phyloP scores from a whole-genome alignment of 2,329 filamentous ascomycete genomes.

The Ophiostoma ips region DNA sequence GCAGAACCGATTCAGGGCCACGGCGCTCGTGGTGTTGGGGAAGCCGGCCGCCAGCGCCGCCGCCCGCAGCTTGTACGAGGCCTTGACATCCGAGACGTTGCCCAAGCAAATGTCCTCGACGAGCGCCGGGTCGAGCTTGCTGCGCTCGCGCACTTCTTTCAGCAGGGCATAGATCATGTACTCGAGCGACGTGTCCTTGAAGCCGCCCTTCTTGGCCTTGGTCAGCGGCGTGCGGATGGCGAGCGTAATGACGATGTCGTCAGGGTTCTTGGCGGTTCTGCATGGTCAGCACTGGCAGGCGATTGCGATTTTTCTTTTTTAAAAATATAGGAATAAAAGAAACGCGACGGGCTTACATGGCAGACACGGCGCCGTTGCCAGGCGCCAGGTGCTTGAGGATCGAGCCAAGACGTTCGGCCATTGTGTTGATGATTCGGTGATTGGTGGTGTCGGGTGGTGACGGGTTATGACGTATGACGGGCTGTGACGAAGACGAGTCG shows the following conservation, averaged over 20 bases:
- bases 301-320: too few species aligned
- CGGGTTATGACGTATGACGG: too few species aligned
- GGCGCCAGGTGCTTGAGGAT: slow-evolving; percentile 79
- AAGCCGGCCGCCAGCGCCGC: slow-evolving; percentile 84
- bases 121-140: slow-evolving; percentile 63
- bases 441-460: not conserved
- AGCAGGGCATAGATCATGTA: slow-evolving; percentile 72
- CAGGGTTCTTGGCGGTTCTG: slow-evolving; percentile 82
- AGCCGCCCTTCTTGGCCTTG: slow-evolving; percentile 81
- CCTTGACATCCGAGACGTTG: slow-evolving; percentile 78
- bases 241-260: slow-evolving; percentile 93
- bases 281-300: not conserved
- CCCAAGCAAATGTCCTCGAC: slow-evolving; percentile 86
- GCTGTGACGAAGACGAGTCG: not conserved
- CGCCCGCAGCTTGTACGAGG: slow-evolving; percentile 81
- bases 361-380: slow-evolving; percentile 48
- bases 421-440: slow-evolving; percentile 2
- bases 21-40: slow-evolving; percentile 75
- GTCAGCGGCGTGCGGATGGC: slow-evolving; percentile 78
- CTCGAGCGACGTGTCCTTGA: slow-evolving; percentile 89
- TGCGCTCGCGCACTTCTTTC: slow-evolving; percentile 58
- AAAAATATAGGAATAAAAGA: too few species aligned
- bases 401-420: slow-evolving; percentile 71
- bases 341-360: slow-evolving; percentile 50
- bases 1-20: slow-evolving; percentile 88